These are phyloP conservation scores for Paramecium tetraurelia DNA, from an alignment of 73 alveolate genomes.

Conservation along the genomic window DNA sequence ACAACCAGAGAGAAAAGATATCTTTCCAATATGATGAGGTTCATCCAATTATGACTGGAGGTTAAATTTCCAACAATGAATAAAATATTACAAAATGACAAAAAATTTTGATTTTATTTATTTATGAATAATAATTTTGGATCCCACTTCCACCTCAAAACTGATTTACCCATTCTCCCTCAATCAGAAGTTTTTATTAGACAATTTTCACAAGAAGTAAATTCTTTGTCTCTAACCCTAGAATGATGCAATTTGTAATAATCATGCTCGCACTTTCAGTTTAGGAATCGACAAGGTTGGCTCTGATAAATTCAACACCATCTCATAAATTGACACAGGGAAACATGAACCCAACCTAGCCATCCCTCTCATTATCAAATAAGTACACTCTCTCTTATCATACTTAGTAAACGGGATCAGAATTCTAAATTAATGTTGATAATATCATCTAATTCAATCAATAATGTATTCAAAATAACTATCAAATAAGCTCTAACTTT, in stretches of 20 bases:
- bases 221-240: background rate
- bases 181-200: background rate
- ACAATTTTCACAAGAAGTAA: background rate
- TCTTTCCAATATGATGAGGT: background rate
- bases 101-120: background rate
- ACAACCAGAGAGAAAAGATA: background rate
- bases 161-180: background rate
- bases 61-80: background rate
- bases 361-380: background rate
- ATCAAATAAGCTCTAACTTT: background rate
- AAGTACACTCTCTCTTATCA: background rate
- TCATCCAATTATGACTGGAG: background rate
- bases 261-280: background rate
- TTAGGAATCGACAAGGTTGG: background rate
- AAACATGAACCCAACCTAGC: background rate
- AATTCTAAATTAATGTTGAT: background rate
- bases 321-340: background rate
- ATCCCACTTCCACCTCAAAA: background rate
- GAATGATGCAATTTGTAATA: background rate
- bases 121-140: background rate
- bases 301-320: background rate
- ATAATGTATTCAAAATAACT: background rate
- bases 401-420: background rate
- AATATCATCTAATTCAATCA: background rate
- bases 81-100: background rate